Conservation (phyloP, 1,139 yeast genomes). For the Candida pseudoviswanathii region DNA sequence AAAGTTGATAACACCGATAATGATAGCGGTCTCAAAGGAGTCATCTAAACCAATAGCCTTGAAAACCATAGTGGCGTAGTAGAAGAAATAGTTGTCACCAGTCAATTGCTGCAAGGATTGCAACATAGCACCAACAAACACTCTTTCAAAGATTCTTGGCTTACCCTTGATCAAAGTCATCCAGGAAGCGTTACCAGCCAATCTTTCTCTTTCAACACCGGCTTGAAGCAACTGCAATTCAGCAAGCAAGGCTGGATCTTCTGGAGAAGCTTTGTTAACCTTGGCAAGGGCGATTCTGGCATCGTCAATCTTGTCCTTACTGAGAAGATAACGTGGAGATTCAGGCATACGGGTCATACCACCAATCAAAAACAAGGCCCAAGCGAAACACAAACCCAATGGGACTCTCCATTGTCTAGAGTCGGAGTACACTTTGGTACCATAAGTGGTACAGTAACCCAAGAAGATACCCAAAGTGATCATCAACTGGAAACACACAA, state of each 20-base stretch:
- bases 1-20: slow-evolving; percentile 79
- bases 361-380: slow-evolving; percentile 51
- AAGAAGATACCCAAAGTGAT: slow-evolving; percentile 70
- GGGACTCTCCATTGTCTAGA: slow-evolving; percentile 70
- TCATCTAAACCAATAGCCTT: slow-evolving; percentile 78
- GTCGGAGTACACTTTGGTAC: slow-evolving; percentile 53
- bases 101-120: slow-evolving; percentile 77
- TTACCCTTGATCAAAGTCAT: slow-evolving; percentile 63
- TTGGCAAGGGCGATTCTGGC: slow-evolving; percentile 57
- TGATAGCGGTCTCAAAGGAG: slow-evolving; percentile 75
- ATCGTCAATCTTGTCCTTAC: slow-evolving; percentile 39
- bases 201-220: slow-evolving; percentile 62
- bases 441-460: slow-evolving; percentile 69
- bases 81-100: slow-evolving; percentile 81
- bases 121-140: slow-evolving; percentile 62
- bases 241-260: slow-evolving; percentile 57
- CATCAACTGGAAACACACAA: slow-evolving; percentile 67
- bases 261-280: slow-evolving; percentile 62
- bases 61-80: slow-evolving; percentile 79
- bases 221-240: slow-evolving; percentile 65
- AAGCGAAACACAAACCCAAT: slow-evolving; percentile 59
- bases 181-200: slow-evolving; percentile 74
- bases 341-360: slow-evolving; percentile 68
- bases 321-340: slow-evolving; percentile 56
- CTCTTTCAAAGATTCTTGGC: slow-evolving; percentile 67